phyloP scores from a whole-genome alignment of 192 early-diverging fungal genomes.

The Spizellomyces punctatus region DNA sequence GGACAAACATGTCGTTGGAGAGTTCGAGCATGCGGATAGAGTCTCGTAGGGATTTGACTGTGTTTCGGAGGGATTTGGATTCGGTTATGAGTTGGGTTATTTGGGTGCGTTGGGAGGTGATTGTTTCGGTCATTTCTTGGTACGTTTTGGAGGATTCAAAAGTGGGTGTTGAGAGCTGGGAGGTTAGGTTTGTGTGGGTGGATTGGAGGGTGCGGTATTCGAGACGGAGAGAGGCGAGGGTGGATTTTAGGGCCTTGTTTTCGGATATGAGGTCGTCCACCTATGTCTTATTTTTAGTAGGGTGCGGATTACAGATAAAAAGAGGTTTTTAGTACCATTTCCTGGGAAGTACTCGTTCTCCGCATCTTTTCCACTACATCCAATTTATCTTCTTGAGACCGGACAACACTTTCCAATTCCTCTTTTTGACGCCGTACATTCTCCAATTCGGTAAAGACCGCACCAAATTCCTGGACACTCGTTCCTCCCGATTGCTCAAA shows the following conservation, averaged over 20 bases:
- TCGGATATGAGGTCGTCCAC: conserved; percentile 10
- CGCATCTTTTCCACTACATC: too few species aligned
- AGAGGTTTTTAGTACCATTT: neutral
- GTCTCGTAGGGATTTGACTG: conserved; percentile 15
- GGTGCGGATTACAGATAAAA: too few species aligned
- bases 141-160: neutral
- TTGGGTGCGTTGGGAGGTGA: neutral
- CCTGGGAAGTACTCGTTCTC: neutral
- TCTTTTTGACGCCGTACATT: conserved; percentile 45
- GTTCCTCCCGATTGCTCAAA: conserved; percentile 21
- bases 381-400: neutral
- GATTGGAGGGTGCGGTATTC: neutral
- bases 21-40: conserved; percentile 27
- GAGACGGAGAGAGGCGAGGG: conserved; percentile 12
- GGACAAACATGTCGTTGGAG: conserved; percentile 26
- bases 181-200: neutral
- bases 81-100: conserved; percentile 8
- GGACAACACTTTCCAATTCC: conserved; percentile 54
- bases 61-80: neutral
- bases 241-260: conserved; percentile 20
- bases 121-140: conserved; percentile 1
- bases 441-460: conserved; percentile 45
- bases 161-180: neutral
- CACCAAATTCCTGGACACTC: conserved; percentile 31
- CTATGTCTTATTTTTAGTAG: too few species aligned